Conservation (phyloP, 2,329 filamentous ascomycete species). For the Exophiala dermatitidis region DNA sequence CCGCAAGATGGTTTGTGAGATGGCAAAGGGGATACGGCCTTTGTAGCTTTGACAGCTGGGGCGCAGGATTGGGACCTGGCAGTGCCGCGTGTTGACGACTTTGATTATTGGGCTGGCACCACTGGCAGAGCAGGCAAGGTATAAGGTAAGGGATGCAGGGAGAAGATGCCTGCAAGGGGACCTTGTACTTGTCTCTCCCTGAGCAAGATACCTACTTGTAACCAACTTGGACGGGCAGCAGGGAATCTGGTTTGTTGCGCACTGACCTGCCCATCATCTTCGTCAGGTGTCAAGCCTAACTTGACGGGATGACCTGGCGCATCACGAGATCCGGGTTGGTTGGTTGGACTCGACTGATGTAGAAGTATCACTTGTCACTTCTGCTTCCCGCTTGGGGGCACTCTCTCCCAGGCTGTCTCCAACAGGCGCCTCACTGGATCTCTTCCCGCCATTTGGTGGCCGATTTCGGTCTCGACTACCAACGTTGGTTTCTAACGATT, state of each 20-base stretch:
- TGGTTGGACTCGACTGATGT: not conserved
- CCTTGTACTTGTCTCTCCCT: too few relatives aligned
- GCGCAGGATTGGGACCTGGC: not conserved
- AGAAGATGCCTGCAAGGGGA: not conserved
- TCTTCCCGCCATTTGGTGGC: too few relatives aligned
- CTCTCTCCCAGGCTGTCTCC: too few relatives aligned
- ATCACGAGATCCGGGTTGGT: not conserved
- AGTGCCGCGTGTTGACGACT: not conserved
- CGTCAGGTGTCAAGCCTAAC: slow-evolving; percentile 7
- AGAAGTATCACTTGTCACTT: too few relatives aligned
- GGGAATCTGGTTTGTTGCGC: not conserved
- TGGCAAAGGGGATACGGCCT: too few relatives aligned
- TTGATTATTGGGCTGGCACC: too few relatives aligned
- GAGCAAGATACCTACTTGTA: not conserved
- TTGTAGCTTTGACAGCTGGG: too few relatives aligned
- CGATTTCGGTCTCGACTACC: too few relatives aligned
- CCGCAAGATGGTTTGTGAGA: not conserved
- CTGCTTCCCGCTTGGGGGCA: too few relatives aligned
- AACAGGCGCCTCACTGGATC: too few relatives aligned
- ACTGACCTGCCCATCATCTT: not conserved
- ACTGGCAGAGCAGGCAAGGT: not conserved
- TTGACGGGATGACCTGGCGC: not conserved
- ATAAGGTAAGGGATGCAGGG: not conserved
- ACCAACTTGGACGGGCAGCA: not conserved
- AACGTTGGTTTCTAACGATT: too few relatives aligned